These are phyloP conservation scores for Aspergillus jensenii DNA, from an alignment of 2,329 filamentous ascomycete species.

Conservation along the genomic window DNA sequence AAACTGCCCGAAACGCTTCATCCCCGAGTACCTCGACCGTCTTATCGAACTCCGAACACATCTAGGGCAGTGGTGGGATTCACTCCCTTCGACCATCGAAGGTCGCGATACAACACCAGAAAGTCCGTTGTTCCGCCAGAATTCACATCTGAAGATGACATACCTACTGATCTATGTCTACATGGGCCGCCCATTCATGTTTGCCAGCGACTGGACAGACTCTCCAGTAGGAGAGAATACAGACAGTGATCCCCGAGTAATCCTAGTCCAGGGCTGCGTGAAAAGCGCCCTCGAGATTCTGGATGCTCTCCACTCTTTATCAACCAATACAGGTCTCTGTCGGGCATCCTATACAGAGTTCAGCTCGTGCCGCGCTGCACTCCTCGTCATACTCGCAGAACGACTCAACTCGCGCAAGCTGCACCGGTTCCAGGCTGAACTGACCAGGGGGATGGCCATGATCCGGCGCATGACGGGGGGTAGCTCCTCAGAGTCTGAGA, in stretches of 20 bases:
- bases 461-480: neutral
- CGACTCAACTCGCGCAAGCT: neutral
- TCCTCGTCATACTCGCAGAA: neutral
- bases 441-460: neutral
- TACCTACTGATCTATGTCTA: neutral
- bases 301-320: neutral
- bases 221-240: too few species aligned
- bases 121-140: neutral
- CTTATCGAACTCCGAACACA: neutral
- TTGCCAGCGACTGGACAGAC: neutral
- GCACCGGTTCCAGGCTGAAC: neutral
- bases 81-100: neutral
- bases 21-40: neutral
- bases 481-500: neutral
- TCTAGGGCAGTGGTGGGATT: neutral
- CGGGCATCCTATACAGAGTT: slow-evolving; percentile 1
- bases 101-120: neutral
- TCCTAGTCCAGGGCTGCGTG: neutral
- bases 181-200: slow-evolving; percentile 1
- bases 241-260: neutral
- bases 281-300: neutral
- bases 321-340: neutral
- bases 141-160: neutral
- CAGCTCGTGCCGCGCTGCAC: neutral
- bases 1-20: neutral